phyloP scores from a whole-genome alignment of 495 filamentous ascomycete genomes.

The Entonaema liquescens region DNA sequence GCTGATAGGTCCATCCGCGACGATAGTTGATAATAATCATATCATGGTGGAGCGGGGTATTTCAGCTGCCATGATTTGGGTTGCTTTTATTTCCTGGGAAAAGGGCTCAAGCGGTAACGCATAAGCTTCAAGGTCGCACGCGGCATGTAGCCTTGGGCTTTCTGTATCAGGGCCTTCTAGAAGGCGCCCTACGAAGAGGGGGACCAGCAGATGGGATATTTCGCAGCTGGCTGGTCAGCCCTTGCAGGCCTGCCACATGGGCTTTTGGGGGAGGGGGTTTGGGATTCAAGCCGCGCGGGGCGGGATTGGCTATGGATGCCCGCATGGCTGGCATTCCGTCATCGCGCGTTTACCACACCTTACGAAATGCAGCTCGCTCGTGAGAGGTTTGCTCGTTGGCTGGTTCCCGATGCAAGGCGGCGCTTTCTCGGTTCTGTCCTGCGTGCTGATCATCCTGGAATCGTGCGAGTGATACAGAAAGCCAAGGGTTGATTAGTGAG shows the following conservation, averaged over 20 bases:
- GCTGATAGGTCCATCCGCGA: background rate
- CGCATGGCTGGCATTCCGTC: conserved; percentile 38
- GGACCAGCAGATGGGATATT: background rate
- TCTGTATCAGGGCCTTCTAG: conserved; percentile 34
- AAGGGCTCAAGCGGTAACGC: conserved; percentile 3
- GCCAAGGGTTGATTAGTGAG: conserved; percentile 23
- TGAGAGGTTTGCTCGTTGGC: conserved; percentile 40
- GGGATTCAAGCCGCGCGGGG: background rate
- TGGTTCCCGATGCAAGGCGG: conserved; percentile 43
- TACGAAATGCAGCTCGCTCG: conserved; percentile 29
- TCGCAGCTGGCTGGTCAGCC: conserved; percentile 22
- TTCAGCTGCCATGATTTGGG: conserved; percentile 16
- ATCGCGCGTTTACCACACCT: conserved; percentile 41
- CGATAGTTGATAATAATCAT: background rate
- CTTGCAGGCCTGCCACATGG: conserved; percentile 43
- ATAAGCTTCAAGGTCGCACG: conserved; percentile 18
- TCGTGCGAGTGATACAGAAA: conserved; percentile 16
- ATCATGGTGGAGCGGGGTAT: conserved; percentile 22
- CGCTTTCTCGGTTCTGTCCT: conserved; percentile 47
- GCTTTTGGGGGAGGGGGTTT: conserved; percentile 13
- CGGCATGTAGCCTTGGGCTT: conserved; percentile 6
- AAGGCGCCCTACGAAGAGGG: conserved; percentile 27
- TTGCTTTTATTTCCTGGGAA: conserved; percentile 8
- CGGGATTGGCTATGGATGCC: conserved; percentile 21
- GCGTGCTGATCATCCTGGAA: conserved; percentile 28